Evolutionary conservation across 768 basidiomycete genomes (phyloP).

Genomic region (Gymnopilus junonius): DNA sequence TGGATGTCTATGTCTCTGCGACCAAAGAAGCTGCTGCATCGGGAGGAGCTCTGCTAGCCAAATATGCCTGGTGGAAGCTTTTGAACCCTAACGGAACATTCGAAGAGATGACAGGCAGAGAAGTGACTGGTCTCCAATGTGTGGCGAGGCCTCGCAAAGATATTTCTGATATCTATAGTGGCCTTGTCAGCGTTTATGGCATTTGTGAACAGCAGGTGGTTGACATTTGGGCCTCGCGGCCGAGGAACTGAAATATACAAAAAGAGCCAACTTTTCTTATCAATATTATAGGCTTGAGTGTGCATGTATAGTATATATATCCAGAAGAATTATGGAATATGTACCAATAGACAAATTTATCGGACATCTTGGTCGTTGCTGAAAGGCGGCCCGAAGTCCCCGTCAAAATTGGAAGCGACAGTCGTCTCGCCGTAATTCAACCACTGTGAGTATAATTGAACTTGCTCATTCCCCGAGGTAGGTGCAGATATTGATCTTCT

Average conservation of each 20-base stretch:
- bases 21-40: constrained; percentile 74
- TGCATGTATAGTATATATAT: background rate
- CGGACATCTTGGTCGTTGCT: background rate
- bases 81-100: constrained; percentile 52
- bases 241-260: background rate
- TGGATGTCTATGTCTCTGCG: constrained; percentile 70
- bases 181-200: constrained; percentile 55
- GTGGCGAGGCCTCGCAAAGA: constrained; percentile 62
- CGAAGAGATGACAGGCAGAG: constrained; percentile 64
- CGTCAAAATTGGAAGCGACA: background rate
- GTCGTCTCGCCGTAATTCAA: background rate
- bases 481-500: background rate
- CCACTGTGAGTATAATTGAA: background rate
- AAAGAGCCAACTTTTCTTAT: background rate
- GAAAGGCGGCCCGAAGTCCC: background rate
- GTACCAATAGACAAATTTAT: too few species aligned
- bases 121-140: constrained; percentile 56
- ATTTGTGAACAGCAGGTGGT: constrained; percentile 55
- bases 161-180: constrained; percentile 53
- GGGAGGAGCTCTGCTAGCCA: constrained; percentile 74
- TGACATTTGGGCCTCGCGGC: constrained; percentile 14
- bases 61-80: constrained; percentile 71
- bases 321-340: background rate
- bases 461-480: background rate
- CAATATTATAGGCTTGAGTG: background rate